These are phyloP conservation scores for Phialocephala subalpina DNA, from an alignment of 2,329 filamentous ascomycete species.

Conservation along the genomic window DNA sequence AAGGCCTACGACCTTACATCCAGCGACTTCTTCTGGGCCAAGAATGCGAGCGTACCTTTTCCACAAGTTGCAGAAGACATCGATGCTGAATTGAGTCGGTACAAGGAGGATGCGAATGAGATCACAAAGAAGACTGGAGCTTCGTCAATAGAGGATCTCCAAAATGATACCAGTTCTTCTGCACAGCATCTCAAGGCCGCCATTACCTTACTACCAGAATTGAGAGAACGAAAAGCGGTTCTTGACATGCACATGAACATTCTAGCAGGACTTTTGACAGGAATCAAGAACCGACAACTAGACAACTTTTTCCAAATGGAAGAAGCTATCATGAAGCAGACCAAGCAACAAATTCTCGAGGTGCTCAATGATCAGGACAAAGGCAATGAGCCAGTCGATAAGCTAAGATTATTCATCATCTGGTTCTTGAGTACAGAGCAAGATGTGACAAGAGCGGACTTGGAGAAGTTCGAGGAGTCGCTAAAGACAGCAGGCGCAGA, in stretches of 20 bases:
- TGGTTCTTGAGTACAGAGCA: slow-evolving; percentile 96
- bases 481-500: slow-evolving; percentile 80
- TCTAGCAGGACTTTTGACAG: slow-evolving; percentile 75
- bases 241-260: slow-evolving; percentile 99
- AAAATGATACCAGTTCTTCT: slow-evolving; percentile 87
- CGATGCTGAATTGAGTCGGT: slow-evolving; percentile 89
- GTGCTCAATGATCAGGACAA: slow-evolving; percentile 83
- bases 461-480: slow-evolving; percentile 86
- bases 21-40: slow-evolving; percentile 96
- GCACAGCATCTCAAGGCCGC: slow-evolving; percentile 96
- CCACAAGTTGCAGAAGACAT: slow-evolving; percentile 97
- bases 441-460: slow-evolving; percentile 82
- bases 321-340: slow-evolving; percentile 90
- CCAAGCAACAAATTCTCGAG: slow-evolving; percentile 87
- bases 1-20: slow-evolving; percentile 89
- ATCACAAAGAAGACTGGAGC: slow-evolving; percentile 96
- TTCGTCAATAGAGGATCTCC: slow-evolving; percentile 89
- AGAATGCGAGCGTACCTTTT: slow-evolving; percentile 90
- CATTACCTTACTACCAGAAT: slow-evolving; percentile 89
- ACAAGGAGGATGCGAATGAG: slow-evolving; percentile 93
- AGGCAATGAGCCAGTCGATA: slow-evolving; percentile 85
- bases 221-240: slow-evolving; percentile 89
- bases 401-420: slow-evolving; percentile 93
- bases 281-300: slow-evolving; percentile 93
- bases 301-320: slow-evolving; percentile 97